Base-by-base conservation (phyloP, 768 basidiomycete species). In the Calvatia gigantea region DNA sequence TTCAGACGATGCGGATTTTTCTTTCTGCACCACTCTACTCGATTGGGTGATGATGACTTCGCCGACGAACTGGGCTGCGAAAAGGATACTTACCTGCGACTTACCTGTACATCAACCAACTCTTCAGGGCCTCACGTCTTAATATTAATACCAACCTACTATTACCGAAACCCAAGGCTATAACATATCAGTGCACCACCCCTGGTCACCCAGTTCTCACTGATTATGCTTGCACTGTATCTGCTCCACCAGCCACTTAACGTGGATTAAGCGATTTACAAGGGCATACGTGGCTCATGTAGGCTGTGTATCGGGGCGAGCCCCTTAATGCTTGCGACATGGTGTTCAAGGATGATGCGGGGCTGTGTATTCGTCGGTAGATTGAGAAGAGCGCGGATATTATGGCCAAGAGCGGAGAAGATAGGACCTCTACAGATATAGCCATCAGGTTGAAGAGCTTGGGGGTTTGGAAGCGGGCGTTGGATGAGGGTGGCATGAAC, bases 271-370 rank as follows among this genome's bases (percentile, higher is more conserved):
- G 86, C 35, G 97, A 99, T 69, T 77, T 86, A 1, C 89, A 92
- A 64, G 97, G 97, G 0, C 97, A 98, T 67, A 97, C 96, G 0
- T 80, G 91, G 0, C 78, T 98, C 47, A 97, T 98, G 92, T 99
- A 97, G 97, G 97, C 97, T 4, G 92, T 94, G 7, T 99, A 98
- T 70, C 97, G 98, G 68, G 97, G 97, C 43, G 97, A 99, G 65
- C 94, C 94, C 1, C 81, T 98, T 31, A 93, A 90, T 2, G 94
- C 98, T 4, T 99, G 49, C 82, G 86, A 54, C 91, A 95, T 61
- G 92, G 92, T 2, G 94, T 70, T 86, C 11, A 80, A 81, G 32
- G 97, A 98, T 66, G 86, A 91, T 62, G 72, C 81, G 0, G 95
- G 94, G 0, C 79, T 99, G 44, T 90, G 90, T 64, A 96, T 99